These are phyloP conservation scores for Penicillium tannophilum DNA, from an alignment of 495 filamentous ascomycete species.

Conservation along the genomic window DNA sequence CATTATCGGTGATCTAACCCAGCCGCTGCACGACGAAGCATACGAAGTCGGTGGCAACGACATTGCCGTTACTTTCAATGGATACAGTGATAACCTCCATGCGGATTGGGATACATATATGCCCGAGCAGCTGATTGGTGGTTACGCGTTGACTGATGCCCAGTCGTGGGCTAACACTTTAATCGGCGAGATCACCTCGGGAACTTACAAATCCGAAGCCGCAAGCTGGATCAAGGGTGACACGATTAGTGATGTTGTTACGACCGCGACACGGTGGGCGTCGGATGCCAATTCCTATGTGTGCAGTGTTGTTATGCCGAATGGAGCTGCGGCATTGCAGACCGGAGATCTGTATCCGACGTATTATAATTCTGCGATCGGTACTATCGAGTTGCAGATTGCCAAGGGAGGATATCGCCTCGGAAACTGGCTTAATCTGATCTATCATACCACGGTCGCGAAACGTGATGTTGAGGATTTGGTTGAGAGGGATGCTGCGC, in stretches of 20 bases:
- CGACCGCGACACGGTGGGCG: conserved; percentile 55
- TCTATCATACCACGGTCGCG: conserved; percentile 21
- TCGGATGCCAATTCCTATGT: conserved; percentile 59
- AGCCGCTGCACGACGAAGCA: conserved; percentile 64
- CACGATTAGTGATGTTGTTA: conserved; percentile 35
- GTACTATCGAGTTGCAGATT: conserved; percentile 70
- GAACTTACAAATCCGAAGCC: conserved; percentile 47
- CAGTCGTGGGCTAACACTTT: conserved; percentile 37
- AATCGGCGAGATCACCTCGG: conserved; percentile 46
- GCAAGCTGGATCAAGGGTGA: conserved; percentile 52
- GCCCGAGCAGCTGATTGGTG: conserved; percentile 56
- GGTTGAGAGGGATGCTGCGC: conserved; percentile 5
- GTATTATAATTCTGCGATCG: conserved; percentile 58
- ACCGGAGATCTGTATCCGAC: conserved; percentile 40
- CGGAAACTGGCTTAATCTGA: conserved; percentile 38
- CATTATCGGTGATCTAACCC: conserved; percentile 62
- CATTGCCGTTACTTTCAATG: conserved; percentile 58
- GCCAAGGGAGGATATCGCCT: conserved; percentile 74
- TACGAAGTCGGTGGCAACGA: conserved; percentile 60
- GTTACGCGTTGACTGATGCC: conserved; percentile 33
- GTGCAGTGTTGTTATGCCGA: conserved; percentile 53
- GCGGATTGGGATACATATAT: conserved; percentile 67
- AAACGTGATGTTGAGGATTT: conserved; percentile 16
- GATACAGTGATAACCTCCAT: conserved; percentile 60
- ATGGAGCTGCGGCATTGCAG: conserved; percentile 26